These are phyloP conservation scores for Penicillium psychrosexuale DNA, from an alignment of 2,329 filamentous ascomycete genomes.

Conservation along the genomic window DNA sequence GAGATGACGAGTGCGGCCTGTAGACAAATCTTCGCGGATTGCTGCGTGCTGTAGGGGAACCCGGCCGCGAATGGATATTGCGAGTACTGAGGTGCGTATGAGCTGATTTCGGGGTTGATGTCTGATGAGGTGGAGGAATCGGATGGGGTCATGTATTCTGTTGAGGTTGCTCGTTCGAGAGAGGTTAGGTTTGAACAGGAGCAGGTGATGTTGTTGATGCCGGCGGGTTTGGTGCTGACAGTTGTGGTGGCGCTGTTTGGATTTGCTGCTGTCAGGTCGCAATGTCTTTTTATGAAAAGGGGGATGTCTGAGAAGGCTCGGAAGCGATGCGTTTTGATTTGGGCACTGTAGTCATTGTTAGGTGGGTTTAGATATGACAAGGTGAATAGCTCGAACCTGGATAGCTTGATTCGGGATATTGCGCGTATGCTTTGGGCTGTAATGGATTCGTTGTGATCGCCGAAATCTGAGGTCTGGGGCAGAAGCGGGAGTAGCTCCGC, in stretches of 20 bases:
- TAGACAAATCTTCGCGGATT: constrained; percentile 44
- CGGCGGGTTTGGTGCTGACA: constrained; percentile 15
- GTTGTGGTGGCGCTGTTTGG: constrained; percentile 13
- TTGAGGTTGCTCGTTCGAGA: constrained; percentile 28
- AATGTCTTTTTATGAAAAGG: constrained; percentile 46
- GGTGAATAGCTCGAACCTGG: constrained; percentile 30
- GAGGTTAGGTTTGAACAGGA: constrained; percentile 31
- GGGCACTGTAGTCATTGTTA: constrained; percentile 33
- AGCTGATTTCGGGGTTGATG: constrained; percentile 27
- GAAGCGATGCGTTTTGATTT: constrained; percentile 48
- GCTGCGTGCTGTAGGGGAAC: constrained; percentile 42
- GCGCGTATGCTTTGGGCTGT: constrained; percentile 41
- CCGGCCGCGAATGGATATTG: constrained; percentile 33
- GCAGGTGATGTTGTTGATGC: constrained; percentile 32
- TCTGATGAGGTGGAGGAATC: constrained; percentile 34
- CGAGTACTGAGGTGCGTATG: constrained; percentile 27
- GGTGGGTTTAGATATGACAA: neutral
- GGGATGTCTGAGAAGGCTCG: constrained; percentile 47
- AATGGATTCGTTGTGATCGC: constrained; percentile 33
- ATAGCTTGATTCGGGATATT: constrained; percentile 46
- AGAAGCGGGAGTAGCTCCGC: constrained; percentile 31
- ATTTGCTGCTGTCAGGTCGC: constrained; percentile 40
- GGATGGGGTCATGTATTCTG: constrained; percentile 35
- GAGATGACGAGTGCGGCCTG: constrained; percentile 41
- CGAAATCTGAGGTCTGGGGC: constrained; percentile 23